A percentile compares a stretch with the other conserved stretches of the same genome.
These are phyloP conservation scores for Pulveroboletus ravenelii DNA, from an alignment of 768 basidiomycete genomes.

Conservation along the genomic window DNA sequence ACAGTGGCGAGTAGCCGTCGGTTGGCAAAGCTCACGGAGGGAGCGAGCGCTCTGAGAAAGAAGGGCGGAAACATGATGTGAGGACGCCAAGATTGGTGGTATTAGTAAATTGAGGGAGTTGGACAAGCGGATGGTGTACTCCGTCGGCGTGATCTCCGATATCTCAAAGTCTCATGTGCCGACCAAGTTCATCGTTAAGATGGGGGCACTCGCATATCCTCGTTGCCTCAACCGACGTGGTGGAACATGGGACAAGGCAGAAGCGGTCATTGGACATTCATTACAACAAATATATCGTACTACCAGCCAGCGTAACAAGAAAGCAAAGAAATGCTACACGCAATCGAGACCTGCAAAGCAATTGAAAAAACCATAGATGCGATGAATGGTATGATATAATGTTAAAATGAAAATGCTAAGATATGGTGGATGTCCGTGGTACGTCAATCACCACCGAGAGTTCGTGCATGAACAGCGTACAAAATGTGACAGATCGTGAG, in stretches of 20 bases:
- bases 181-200: neutral
- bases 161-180: too few relatives aligned
- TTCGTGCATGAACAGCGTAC: constrained; percentile 24
- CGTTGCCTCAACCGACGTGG: too few relatives aligned
- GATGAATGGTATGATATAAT: constrained; percentile 29
- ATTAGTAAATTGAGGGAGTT: neutral
- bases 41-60: constrained; percentile 8
- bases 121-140: neutral
- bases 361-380: constrained; percentile 20
- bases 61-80: constrained; percentile 12
- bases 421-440: constrained; percentile 28
- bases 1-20: constrained; percentile 60
- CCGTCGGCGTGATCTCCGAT: neutral
- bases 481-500: constrained; percentile 19
- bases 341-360: constrained; percentile 20
- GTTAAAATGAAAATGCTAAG: constrained; percentile 31
- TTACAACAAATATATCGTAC: constrained; percentile 32
- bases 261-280: constrained; percentile 7
- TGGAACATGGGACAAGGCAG: neutral
- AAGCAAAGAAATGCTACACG: constrained; percentile 30
- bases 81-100: neutral
- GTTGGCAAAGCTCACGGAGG: constrained; percentile 20
- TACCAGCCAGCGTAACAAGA: constrained; percentile 18
- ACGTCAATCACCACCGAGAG: constrained; percentile 25
- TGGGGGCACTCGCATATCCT: too few relatives aligned